A percentile compares a stretch with the other conserved stretches of the same genome.
Evolutionary conservation across 805 yeast genomes (phyloP).

Genomic region (Saccharomycopsis guyanensis): DNA sequence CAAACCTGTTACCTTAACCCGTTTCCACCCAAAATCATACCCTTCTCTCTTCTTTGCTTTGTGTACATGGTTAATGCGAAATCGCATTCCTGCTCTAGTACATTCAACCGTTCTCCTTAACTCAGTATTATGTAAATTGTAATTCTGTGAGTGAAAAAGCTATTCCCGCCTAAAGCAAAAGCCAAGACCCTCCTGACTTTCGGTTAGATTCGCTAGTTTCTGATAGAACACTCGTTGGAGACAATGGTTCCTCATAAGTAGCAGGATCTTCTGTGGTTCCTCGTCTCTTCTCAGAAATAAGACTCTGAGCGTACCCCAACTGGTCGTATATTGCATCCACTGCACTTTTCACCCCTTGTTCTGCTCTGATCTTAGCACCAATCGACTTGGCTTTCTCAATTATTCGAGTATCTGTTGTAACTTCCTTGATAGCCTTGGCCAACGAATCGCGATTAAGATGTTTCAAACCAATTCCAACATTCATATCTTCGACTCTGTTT

Average conservation of each 20-base stretch:
- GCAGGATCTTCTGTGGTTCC: neutral
- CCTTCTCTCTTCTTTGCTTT: too few species aligned
- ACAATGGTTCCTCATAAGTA: neutral
- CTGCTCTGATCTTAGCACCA: slow-evolving; percentile 58
- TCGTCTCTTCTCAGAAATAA: slow-evolving; percentile 23
- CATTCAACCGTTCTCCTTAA: too few species aligned
- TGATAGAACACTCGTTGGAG: neutral
- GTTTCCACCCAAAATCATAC: too few species aligned
- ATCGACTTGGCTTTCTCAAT: slow-evolving; percentile 57
- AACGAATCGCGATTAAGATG: slow-evolving; percentile 59
- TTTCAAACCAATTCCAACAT: slow-evolving; percentile 68
- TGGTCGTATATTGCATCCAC: slow-evolving; percentile 72
- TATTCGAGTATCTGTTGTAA: slow-evolving; percentile 57
- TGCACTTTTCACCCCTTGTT: slow-evolving; percentile 75
- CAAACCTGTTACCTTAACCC: too few species aligned
- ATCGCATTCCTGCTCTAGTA: too few species aligned
- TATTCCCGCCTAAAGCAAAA: slow-evolving; percentile 6
- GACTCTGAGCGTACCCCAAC: slow-evolving; percentile 63
- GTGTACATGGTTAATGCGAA: too few species aligned
- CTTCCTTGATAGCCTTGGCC: slow-evolving; percentile 61
- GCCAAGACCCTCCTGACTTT: slow-evolving; percentile 11
- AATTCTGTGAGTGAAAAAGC: too few species aligned
- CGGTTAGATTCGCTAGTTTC: neutral
- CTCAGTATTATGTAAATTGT: too few species aligned
- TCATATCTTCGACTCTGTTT: slow-evolving; percentile 76